Evolutionary conservation across 2,329 filamentous ascomycete species (phyloP).

Genomic region (Mycogone perniciosa): DNA sequence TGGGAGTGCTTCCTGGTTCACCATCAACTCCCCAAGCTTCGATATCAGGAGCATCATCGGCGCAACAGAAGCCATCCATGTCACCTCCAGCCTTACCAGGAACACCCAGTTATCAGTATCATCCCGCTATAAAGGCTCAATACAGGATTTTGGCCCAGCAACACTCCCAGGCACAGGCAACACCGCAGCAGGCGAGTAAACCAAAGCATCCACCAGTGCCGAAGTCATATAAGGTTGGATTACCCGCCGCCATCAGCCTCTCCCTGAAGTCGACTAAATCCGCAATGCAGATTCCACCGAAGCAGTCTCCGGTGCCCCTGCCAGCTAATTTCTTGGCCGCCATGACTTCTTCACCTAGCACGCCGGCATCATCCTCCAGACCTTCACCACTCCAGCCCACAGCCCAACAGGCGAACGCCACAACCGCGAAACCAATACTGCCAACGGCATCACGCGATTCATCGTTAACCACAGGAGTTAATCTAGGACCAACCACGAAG

Average conservation of each 20-base stretch:
- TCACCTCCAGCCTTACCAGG: neutral
- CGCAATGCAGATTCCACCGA: slow-evolving; percentile 29
- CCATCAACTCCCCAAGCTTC: neutral
- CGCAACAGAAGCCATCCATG: slow-evolving; percentile 2
- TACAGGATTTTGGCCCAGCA: slow-evolving; percentile 3
- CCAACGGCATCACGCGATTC: neutral
- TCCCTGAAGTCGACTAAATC: slow-evolving; percentile 24
- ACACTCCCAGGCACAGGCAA: neutral
- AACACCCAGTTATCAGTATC: slow-evolving; percentile 4
- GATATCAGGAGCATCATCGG: neutral
- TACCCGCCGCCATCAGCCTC: slow-evolving; percentile 19
- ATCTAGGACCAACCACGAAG: neutral
- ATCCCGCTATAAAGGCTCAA: slow-evolving; percentile 11
- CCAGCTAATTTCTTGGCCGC: slow-evolving; percentile 39
- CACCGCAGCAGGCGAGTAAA: slow-evolving; percentile 15
- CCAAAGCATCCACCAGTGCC: slow-evolving; percentile 19
- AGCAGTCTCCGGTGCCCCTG: slow-evolving; percentile 39
- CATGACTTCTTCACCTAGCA: slow-evolving; percentile 26
- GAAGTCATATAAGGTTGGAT: slow-evolving; percentile 30
- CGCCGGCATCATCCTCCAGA: slow-evolving; percentile 15
- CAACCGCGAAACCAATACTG: slow-evolving; percentile 9
- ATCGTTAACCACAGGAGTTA: neutral
- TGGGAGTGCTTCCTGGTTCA: neutral
- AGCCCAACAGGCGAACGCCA: slow-evolving; percentile 1
- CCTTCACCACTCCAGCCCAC: slow-evolving; percentile 12